Percentiles rank a stretch among this genome's conserved stretches.
Conservation (phyloP, 2,329 filamentous ascomycete species). For the Beauveria brongniartii region DNA sequence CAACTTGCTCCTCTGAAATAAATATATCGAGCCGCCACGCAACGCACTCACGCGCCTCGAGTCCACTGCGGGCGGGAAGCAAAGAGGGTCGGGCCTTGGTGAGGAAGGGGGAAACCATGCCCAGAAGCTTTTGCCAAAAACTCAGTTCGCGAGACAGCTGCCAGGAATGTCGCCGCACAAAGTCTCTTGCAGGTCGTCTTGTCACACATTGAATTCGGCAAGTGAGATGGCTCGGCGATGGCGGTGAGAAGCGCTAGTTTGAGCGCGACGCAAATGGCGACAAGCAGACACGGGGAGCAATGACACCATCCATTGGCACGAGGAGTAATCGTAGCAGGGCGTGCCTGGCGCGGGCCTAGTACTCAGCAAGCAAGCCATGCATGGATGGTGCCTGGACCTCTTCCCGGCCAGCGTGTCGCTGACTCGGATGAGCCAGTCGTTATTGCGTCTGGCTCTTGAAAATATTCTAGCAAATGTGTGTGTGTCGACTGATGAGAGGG, state of each 20-base stretch:
- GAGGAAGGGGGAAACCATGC: not conserved
- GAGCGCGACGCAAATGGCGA: not conserved
- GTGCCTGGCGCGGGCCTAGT: not conserved
- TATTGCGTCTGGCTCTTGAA: not conserved
- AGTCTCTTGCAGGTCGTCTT: not conserved
- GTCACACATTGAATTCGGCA: not conserved
- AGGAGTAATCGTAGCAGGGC: not conserved
- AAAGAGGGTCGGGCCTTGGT: not conserved
- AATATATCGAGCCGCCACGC: not conserved
- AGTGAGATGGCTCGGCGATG: not conserved
- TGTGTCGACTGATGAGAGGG: not conserved
- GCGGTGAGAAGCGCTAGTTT: not conserved
- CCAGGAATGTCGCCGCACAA: not conserved
- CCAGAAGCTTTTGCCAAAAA: not conserved
- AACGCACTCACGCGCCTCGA: not conserved
- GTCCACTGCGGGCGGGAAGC: not conserved
- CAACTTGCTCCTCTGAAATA: not conserved
- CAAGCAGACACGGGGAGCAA: not conserved
- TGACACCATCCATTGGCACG: conserved; percentile 1
- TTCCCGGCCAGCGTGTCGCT: not conserved
- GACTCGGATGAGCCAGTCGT: too few relatives aligned
- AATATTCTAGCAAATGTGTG: not conserved
- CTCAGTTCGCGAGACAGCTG: too few relatives aligned
- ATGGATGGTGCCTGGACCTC: not conserved
- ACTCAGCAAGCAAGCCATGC: not conserved